Base-by-base conservation (phyloP, 225 moss, liverwort and hornwort genomes). In the Lunularia cruciata region DNA sequence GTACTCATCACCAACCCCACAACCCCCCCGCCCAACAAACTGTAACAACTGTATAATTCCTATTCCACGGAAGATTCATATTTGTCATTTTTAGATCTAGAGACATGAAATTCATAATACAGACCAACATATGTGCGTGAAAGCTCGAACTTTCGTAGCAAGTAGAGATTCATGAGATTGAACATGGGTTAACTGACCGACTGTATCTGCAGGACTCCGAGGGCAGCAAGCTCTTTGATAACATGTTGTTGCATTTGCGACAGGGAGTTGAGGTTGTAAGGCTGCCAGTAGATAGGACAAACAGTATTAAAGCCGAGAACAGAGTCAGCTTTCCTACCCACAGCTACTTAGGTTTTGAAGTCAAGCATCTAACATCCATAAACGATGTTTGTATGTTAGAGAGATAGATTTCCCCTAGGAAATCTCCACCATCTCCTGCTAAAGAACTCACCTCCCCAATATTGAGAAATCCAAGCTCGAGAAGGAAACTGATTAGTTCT, bases 391-490 rank as follows among this genome's bases (percentile, higher is more conserved):
- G n/a, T n/a, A n/a, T n/a, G n/a, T n/a, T n/a, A n/a, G n/a, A n/a
- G n/a, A n/a, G n/a, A n/a, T n/a, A n/a, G n/a, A n/a, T n/a, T n/a
- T n/a, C n/a, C n/a, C n/a, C n/a, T 60, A 16, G 8, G n/a, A n/a
- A n/a, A n/a, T n/a, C n/a, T n/a, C n/a, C 14, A 20, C 0, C 10
- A 72, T 15, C 47, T n/a, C n/a, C n/a, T n/a, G n/a, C n/a, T n/a
- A n/a, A 8, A 16, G 22, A 45, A 15, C 78, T 71, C 82, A 92
- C 92, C 81, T 94, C 93, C 63, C 93, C 90, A 38, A 94, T 83
- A 51, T 79, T 76, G 69, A 90, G 90, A 76, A 94, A 94, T 12
- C 93, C 90, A 61, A 94, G 93, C 83, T 94, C 93, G 52, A 94
- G 76, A 45, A 94, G 73, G 68, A 94, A 94, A 38, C 84, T 87